Percentiles rank a stretch among this genome's conserved stretches.
phyloP scores from a whole-genome alignment of 495 filamentous ascomycete genomes.

The Sphaerosporella brunnea region DNA sequence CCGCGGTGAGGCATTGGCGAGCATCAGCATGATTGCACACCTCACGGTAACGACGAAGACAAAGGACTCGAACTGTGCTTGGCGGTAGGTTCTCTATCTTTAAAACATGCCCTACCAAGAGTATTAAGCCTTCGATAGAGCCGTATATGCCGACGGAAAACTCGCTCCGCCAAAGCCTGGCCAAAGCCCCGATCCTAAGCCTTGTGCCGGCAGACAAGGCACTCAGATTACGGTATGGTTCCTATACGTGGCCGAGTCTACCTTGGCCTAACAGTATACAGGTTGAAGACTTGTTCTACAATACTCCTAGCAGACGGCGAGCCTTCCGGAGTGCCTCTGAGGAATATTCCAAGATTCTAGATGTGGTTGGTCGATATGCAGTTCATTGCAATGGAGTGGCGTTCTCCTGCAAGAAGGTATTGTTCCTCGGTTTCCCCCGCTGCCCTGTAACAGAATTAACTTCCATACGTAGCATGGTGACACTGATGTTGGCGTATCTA shows the following conservation, averaged over 20 bases:
- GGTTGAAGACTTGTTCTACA: slow-evolving; percentile 96
- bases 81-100: slow-evolving; percentile 30
- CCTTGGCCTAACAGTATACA: slow-evolving; percentile 17
- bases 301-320: slow-evolving; percentile 68
- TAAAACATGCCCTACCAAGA: slow-evolving; percentile 3
- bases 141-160: slow-evolving; percentile 70
- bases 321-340: slow-evolving; percentile 86
- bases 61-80: slow-evolving; percentile 73
- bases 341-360: slow-evolving; percentile 95
- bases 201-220: slow-evolving; percentile 75
- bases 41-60: slow-evolving; percentile 89
- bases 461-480: slow-evolving; percentile 55
- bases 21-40: slow-evolving; percentile 97
- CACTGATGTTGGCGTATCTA: slow-evolving; percentile 59
- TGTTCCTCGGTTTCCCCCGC: too few species aligned
- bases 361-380: slow-evolving; percentile 83
- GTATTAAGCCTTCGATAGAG: slow-evolving; percentile 27
- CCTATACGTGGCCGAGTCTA: neutral
- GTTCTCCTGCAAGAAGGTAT: slow-evolving; percentile 79
- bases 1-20: slow-evolving; percentile 87
- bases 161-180: slow-evolving; percentile 80
- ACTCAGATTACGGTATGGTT: slow-evolving; percentile 73
- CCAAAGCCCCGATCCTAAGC: slow-evolving; percentile 71
- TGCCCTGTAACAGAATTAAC: too few species aligned
- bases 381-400: slow-evolving; percentile 84